phyloP scores from a whole-genome alignment of 345 rosid genomes.

The Pistacia vera region DNA sequence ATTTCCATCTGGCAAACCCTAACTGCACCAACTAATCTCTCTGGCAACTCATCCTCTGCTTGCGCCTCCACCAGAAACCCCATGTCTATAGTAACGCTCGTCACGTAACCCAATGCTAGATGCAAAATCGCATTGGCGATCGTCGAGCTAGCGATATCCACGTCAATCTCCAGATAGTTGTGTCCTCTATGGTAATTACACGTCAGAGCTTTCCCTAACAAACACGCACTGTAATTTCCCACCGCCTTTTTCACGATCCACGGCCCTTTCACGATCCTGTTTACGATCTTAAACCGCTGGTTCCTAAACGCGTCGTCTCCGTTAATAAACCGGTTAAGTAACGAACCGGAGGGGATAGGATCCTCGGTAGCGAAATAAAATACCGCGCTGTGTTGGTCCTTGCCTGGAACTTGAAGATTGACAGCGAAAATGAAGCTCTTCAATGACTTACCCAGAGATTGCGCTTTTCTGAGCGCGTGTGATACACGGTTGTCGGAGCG shows the following conservation, averaged over 20 bases:
- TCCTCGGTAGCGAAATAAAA: constrained; percentile 85
- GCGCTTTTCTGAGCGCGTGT: constrained; percentile 57
- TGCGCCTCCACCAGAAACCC: constrained; percentile 87
- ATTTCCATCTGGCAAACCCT: constrained; percentile 93
- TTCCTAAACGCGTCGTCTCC: constrained; percentile 77
- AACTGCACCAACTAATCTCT: constrained; percentile 76
- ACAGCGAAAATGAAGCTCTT: constrained; percentile 82
- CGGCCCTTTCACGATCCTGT: constrained; percentile 89
- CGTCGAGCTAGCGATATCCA: constrained; percentile 74
- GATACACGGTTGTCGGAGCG: constrained; percentile 84
- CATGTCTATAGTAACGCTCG: constrained; percentile 82
- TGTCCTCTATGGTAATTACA: constrained; percentile 76
- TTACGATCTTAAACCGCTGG: constrained; percentile 88
- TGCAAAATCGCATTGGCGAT: constrained; percentile 75
- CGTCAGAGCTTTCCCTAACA: constrained; percentile 83
- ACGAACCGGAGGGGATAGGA: constrained; percentile 61
- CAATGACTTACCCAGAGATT: constrained; percentile 56
- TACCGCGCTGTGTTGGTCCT: constrained; percentile 81
- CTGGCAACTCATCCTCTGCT: constrained; percentile 82
- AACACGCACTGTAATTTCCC: constrained; percentile 79
- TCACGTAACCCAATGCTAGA: constrained; percentile 75
- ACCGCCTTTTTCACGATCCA: constrained; percentile 85
- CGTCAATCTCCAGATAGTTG: constrained; percentile 87
- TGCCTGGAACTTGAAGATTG: constrained; percentile 88
- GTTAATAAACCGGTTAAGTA: constrained; percentile 72